These are phyloP conservation scores for Phalaenopsis hybrid DNA, from an alignment of 116 monocot species.

Conservation along the genomic window DNA sequence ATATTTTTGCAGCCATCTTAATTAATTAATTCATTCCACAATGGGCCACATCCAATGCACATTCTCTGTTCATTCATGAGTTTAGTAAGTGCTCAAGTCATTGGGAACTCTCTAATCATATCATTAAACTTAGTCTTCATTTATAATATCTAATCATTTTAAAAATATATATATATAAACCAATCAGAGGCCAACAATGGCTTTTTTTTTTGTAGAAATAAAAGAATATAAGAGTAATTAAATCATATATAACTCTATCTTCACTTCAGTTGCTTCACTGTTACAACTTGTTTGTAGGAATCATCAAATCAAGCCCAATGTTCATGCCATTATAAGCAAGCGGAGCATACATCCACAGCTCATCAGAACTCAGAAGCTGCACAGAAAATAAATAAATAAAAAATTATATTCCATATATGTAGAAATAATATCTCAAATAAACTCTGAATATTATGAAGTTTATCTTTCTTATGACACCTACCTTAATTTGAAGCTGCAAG, in stretches of 20 bases:
- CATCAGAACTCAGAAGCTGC: slow-evolving; percentile 39
- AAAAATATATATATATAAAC: too few relatives aligned
- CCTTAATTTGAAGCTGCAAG: slow-evolving; percentile 45
- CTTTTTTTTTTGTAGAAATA: neutral
- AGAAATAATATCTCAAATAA: neutral
- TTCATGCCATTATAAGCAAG: slow-evolving; percentile 34
- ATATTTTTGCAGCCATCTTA: too few relatives aligned
- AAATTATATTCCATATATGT: neutral
- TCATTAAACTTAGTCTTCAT: too few relatives aligned
- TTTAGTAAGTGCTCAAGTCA: too few relatives aligned
- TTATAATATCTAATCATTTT: too few relatives aligned
- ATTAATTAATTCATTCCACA: too few relatives aligned
- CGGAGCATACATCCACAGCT: slow-evolving; percentile 38
- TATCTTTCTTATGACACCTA: neutral
- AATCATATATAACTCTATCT: too few relatives aligned
- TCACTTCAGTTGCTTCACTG: neutral
- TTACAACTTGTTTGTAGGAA: slow-evolving; percentile 6
- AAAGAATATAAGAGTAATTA: neutral
- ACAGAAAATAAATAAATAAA: neutral
- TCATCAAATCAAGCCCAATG: slow-evolving; percentile 19
- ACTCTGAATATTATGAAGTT: neutral
- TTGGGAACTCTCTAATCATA: too few relatives aligned
- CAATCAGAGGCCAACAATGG: neutral
- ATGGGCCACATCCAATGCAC: too few relatives aligned
- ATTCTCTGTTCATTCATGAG: too few relatives aligned